Base-by-base conservation (phyloP, 2,329 filamentous ascomycete genomes). In the Pestalotiopsis fici region DNA sequence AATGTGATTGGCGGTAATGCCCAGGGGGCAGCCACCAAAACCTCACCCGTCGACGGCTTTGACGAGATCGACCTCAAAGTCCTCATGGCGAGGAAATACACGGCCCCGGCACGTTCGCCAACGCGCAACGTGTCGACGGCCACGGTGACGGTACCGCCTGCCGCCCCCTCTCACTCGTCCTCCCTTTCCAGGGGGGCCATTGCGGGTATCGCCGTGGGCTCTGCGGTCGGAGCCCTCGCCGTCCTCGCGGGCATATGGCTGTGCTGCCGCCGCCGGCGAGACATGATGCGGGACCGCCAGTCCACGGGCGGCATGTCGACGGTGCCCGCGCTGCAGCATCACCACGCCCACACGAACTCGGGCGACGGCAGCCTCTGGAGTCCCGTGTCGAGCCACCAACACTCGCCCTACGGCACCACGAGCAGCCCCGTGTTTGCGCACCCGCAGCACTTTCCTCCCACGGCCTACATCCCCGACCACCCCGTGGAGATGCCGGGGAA, bases 21-120 rank as follows among this genome's bases (percentile, higher is more conserved):
- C 13, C 77, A 79, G 15, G 88, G 89, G 66, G 83, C 83, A 37
- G 88, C 88, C 12, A 88, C 87, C 18, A 79, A 81, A 28, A 86
- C 77, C 0, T 78, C 79, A 1, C 89, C 89, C 3, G 73, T 78
- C 4, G 68, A 74, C 28, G 86, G 83, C 5, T 91, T 87, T 77
- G 79, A 80, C 62, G 80, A 83, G 66, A 72, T 75, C 12, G 87
- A 90, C 72, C 78, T 91, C 2, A 74, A 75, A 1, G 82, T 86
- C 2, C 85, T 89, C 67, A 86, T 90, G 76, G 81, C 82, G 1
- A 81, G 87, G 27, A 81, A 80, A 18, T 85, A 86, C 15, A 76
- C 78, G 2, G 78, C 84, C 2, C 73, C 82, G 2, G 74, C 77
- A 11, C 82, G 88, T 35, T 81, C 83, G 6, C 82, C 88, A 0